Base-by-base conservation (phyloP, 1,139 yeast species). In the Zhuliangozyma blackwelliae region DNA sequence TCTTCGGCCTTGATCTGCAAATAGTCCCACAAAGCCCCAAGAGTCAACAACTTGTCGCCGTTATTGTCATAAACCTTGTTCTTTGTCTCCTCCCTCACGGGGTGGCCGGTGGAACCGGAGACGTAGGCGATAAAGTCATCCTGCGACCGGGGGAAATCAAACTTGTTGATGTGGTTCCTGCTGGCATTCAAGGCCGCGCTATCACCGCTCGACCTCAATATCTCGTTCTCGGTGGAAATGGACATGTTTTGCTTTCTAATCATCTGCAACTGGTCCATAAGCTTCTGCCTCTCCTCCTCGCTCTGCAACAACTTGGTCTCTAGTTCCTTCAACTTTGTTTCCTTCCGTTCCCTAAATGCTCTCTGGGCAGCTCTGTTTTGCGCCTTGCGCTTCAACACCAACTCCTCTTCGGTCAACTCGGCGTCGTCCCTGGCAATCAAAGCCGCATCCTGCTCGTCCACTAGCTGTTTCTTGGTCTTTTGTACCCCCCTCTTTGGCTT, bases 351-450 rank as follows among this genome's bases (percentile, higher is more conserved):
- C 45, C 96, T 69, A 61, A 87, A 87, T 1, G 96, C 96, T 47
- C 92, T 68, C 60, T 87, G 96, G 0, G 96, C 95, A 5, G 92
- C 94, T 50, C 96, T 67, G 55, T 88, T 88, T 55, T 85, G 95
- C 0, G 90, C 90, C 55, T 82, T 86, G 36, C 85, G 73, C 54
- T 78, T 79, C 46, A 68, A 52, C 33, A 67, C 71, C 23, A 75
- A 50, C 44, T 77, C 80, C 21, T 71, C 74, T 35, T 76, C 80
- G 5, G 65, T 58, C 28, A 70, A 54, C 37, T 65, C 67, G 1
- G 66, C 51, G 41, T 69, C 75, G 42, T 69, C 75, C 38, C 50
- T 54, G 10, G 69, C 57, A 30, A 69, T 59, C 36, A 68, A 54
- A 28, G 57, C 49, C 9, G 69, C 65, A 43, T 69, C 75, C 37